Base-by-base conservation (phyloP, 2,329 filamentous ascomycete genomes). In the Fusarium newnesense region DNA sequence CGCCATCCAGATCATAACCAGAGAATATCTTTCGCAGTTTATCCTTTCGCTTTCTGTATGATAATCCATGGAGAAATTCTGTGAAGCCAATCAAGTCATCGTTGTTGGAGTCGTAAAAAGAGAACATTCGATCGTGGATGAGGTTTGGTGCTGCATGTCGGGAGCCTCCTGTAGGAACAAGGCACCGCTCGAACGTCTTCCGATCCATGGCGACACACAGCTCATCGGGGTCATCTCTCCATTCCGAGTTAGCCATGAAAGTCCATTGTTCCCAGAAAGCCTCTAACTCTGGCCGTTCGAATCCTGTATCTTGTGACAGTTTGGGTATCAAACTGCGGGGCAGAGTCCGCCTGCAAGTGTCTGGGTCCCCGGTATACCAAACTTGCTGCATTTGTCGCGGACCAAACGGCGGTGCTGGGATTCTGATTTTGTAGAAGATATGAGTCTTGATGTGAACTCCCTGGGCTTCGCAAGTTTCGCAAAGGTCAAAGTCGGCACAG, bases 221-320 rank as follows among this genome's bases (percentile, higher is more conserved):
- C 28, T 91, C 88, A 75, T 93, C 91, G 0, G 94, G 93, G 79
- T 98, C 96, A 24, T 92, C 89, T 39, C 90, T 85, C 92, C 93
- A 97, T 79, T 96, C 92, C 10, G 92, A 92, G 74, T 93, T 96
- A 46, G 96, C 96, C 82, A 98, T 92, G 80, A 95, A 98, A 9
- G 94, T 95, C 88, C 97, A 99, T 79, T 98, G 96, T 79, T 98
- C 96, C 92, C 95, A 98, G 46, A 97, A 90, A 11, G 95, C 96
- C 82, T 98, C 96, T 10, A 99, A 85, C 81, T 97, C 94, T 4
- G 94, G 92, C 34, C 93, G 89, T 78, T 98, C 95, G 81, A 97
- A 94, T 24, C 91, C 91, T 1, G 93, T 95, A 69, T 94, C 91
- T 61, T 87, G 87, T 36, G 90, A 90, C 61, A 95, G 86, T 67